Percentiles rank a stretch among this genome's conserved stretches.
Evolutionary conservation across 2,329 filamentous ascomycete species (phyloP).

Genomic region (Ilyonectria mors-panacis): DNA sequence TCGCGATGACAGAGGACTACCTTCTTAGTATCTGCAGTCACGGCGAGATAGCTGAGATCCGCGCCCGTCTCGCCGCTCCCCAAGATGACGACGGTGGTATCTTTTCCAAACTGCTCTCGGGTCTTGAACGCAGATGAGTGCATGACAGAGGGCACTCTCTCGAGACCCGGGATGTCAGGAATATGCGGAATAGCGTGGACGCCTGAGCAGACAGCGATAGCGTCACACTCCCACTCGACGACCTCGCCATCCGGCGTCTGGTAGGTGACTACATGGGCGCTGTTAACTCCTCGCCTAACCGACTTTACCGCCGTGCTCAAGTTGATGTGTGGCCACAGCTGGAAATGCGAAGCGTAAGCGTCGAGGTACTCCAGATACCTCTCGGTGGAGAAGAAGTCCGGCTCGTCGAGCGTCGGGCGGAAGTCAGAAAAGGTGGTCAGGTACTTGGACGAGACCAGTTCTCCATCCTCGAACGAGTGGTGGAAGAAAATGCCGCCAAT

Average conservation of each 20-base stretch:
- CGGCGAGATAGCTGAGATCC: slow-evolving; percentile 58
- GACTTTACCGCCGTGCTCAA: slow-evolving; percentile 50
- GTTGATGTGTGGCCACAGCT: slow-evolving; percentile 55
- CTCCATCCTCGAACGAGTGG: slow-evolving; percentile 44
- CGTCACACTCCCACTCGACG: slow-evolving; percentile 56
- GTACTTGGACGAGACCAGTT: slow-evolving; percentile 61
- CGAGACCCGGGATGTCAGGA: slow-evolving; percentile 55
- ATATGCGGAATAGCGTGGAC: slow-evolving; percentile 57
- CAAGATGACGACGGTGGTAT: slow-evolving; percentile 58
- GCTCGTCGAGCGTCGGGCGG: slow-evolving; percentile 53
- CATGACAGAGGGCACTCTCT: slow-evolving; percentile 53
- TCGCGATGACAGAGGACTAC: slow-evolving; percentile 59
- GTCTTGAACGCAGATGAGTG: slow-evolving; percentile 61
- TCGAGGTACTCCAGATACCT: slow-evolving; percentile 59
- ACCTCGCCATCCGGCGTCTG: slow-evolving; percentile 23
- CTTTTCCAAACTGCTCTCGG: slow-evolving; percentile 55
- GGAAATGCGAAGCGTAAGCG: slow-evolving; percentile 55
- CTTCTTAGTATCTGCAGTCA: slow-evolving; percentile 56
- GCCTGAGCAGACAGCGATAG: slow-evolving; percentile 61
- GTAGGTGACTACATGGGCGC: slow-evolving; percentile 45
- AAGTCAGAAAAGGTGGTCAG: slow-evolving; percentile 63
- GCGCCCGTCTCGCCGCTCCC: slow-evolving; percentile 61
- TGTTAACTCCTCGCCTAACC: slow-evolving; percentile 40
- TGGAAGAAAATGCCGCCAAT: slow-evolving; percentile 62
- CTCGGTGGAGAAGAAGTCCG: slow-evolving; percentile 58